Base-by-base conservation (phyloP, 768 basidiomycete species). In the Suillus alpinus region DNA sequence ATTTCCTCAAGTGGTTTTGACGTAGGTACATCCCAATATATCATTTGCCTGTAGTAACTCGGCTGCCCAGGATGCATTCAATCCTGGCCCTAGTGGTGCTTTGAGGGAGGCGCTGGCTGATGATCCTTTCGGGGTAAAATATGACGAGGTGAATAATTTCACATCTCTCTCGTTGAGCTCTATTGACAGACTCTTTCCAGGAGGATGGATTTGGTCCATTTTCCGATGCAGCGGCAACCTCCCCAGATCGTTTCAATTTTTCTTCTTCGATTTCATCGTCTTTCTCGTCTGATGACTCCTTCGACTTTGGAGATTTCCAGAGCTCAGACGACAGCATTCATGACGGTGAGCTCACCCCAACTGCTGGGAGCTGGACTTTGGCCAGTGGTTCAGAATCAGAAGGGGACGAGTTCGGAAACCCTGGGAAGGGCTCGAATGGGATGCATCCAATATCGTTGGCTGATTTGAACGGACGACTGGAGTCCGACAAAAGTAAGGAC, bases 301-400 rank as follows among this genome's bases (percentile, higher is more conserved):
- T 91, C 65, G 85, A 88, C 58, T 92, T 92, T 67, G 89, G 89
- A 16, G 91, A 92, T 64, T 92, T 93, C 67, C 90, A 90, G 66
- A 78, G 77, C 57, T 82, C 79, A 1, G 68, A 66, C 23, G 67
- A 73, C 14, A 63, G 58, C 4, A 57, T 59, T 14, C 71, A 57
- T 55, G 78, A 79, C 20, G 80, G 80, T 4, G 80, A 83, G 50
- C 73, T 81, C 51, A 87, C 86, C 49, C 86, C 89, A 0, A 89
- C 86, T 3, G 81, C 82, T 8, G 88, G 86, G 13, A 86, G 86
- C 67, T 89, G 88, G 86, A 88, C 85, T 29, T 82, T 88, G 66
- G 77, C 85, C n/a, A 81, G 83, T 60, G 75, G 65, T 7, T 67
- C 72, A 8, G 72, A 73, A 40, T 60, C 66, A 20, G 72, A 73